phyloP scores from a whole-genome alignment of 2,329 filamentous ascomycete genomes.

The Aureobasidium leucospermi region DNA sequence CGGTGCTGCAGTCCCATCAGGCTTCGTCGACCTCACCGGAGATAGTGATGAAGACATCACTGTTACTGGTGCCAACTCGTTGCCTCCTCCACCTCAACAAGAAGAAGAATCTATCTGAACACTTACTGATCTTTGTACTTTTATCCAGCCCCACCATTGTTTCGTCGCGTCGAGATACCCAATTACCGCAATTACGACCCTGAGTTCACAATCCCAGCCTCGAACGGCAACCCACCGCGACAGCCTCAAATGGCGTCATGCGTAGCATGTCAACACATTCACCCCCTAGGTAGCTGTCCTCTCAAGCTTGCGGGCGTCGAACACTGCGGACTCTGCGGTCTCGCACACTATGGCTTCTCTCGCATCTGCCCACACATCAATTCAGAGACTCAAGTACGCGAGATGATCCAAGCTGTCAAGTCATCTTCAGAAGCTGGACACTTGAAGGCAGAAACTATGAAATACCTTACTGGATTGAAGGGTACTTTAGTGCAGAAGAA shows the following conservation, averaged over 20 bases:
- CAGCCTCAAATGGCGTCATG: slow-evolving; percentile 34
- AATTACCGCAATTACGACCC: slow-evolving; percentile 13
- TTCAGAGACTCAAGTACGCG: slow-evolving; percentile 54
- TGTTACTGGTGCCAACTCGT: background rate
- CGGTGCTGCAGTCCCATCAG: background rate
- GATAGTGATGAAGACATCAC: slow-evolving; percentile 1
- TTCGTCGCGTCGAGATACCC: slow-evolving; percentile 18
- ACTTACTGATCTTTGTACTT: slow-evolving; percentile 1
- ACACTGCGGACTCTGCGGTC: slow-evolving; percentile 57
- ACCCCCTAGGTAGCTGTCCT: slow-evolving; percentile 52
- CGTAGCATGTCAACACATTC: slow-evolving; percentile 46
- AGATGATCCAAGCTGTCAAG: slow-evolving; percentile 58
- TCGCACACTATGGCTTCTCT: slow-evolving; percentile 50
- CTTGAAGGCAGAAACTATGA: slow-evolving; percentile 46
- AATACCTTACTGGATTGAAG: slow-evolving; percentile 52
- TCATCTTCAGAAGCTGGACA: slow-evolving; percentile 48
- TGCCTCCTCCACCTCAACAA: background rate
- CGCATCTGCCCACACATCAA: slow-evolving; percentile 56
- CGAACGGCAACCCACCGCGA: background rate
- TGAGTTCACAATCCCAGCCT: slow-evolving; percentile 11
- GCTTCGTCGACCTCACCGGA: slow-evolving; percentile 12
- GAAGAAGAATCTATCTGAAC: background rate
- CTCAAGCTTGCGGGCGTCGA: slow-evolving; percentile 54
- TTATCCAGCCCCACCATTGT: slow-evolving; percentile 11
- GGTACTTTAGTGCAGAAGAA: slow-evolving; percentile 48